Evolutionary conservation across 768 basidiomycete genomes (phyloP).

Genomic region (Tylopilus subfusipes): DNA sequence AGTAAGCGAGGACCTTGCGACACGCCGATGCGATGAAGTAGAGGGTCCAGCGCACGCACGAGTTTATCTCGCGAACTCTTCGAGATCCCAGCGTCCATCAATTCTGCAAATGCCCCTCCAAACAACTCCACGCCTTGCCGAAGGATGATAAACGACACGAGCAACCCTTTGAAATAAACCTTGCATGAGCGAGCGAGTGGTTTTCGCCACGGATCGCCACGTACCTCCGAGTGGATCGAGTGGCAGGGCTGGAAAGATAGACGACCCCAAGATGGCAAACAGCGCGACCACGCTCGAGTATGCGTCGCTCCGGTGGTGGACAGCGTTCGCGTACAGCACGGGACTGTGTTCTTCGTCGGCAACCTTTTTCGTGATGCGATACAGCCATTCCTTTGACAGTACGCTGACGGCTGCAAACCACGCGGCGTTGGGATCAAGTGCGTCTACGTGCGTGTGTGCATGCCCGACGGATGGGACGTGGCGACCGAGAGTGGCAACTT

Average conservation of each 20-base stretch:
- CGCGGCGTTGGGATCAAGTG: slow-evolving; percentile 88
- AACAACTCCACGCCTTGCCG: slow-evolving; percentile 70
- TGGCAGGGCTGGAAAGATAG: slow-evolving; percentile 79
- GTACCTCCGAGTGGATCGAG: slow-evolving; percentile 92
- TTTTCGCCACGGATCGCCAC: slow-evolving; percentile 12
- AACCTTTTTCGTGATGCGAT: slow-evolving; percentile 82
- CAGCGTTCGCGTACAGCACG: slow-evolving; percentile 91
- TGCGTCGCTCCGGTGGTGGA: slow-evolving; percentile 97
- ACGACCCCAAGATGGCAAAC: slow-evolving; percentile 87
- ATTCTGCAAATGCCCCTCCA: slow-evolving; percentile 67
- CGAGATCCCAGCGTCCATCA: slow-evolving; percentile 82
- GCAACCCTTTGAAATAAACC: slow-evolving; percentile 49
- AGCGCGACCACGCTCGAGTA: slow-evolving; percentile 91
- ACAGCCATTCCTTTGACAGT: slow-evolving; percentile 88
- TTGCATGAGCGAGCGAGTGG: slow-evolving; percentile 4
- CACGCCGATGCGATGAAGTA: slow-evolving; percentile 34
- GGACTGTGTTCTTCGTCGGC: slow-evolving; percentile 89
- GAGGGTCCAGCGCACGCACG: slow-evolving; percentile 52
- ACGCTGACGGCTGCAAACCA: slow-evolving; percentile 91
- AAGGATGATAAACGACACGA: slow-evolving; percentile 89
- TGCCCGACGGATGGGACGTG: slow-evolving; percentile 52
- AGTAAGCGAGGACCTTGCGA: slow-evolving; percentile 32
- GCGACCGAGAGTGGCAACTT: slow-evolving; percentile 52
- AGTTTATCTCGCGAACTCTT: slow-evolving; percentile 49
- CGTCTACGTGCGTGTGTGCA: slow-evolving; percentile 49